These are phyloP conservation scores for Knoxdaviesia capensis DNA, from an alignment of 2,329 filamentous ascomycete species.

Conservation along the genomic window DNA sequence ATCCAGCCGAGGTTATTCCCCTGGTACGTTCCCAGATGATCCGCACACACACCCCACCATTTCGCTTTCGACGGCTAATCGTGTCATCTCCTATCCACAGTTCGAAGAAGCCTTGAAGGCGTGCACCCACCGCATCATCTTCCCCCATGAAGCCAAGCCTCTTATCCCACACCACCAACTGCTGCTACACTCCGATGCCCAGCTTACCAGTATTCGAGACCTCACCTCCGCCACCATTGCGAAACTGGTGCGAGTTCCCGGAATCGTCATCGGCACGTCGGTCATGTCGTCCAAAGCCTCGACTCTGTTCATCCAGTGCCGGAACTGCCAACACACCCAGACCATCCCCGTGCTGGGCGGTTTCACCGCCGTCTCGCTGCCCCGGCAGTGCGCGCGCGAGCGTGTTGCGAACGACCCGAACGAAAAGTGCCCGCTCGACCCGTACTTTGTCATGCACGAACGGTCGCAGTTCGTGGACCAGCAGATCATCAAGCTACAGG, in stretches of 20 bases:
- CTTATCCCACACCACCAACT: constrained; percentile 80
- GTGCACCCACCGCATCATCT: constrained; percentile 86
- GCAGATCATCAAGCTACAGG: constrained; percentile 93
- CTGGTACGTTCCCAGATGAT: constrained; percentile 35
- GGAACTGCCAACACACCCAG: constrained; percentile 58
- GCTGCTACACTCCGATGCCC: constrained; percentile 78
- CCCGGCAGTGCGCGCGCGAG: constrained; percentile 50
- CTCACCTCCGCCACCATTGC: constrained; percentile 85
- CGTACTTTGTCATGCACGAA: constrained; percentile 91
- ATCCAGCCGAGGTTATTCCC: constrained; percentile 83
- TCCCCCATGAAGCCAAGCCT: constrained; percentile 48
- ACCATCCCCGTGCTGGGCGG: constrained; percentile 59
- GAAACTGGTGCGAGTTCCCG: constrained; percentile 85
- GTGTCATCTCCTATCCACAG: constrained; percentile 20
- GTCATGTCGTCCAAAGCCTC: constrained; percentile 95
- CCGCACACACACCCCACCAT: neutral
- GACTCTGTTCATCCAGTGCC: constrained; percentile 66
- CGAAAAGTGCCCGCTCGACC: constrained; percentile 74
- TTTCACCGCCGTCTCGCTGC: constrained; percentile 72
- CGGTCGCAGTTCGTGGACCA: constrained; percentile 91
- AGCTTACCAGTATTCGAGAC: constrained; percentile 82
- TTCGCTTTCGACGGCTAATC: constrained; percentile 2
- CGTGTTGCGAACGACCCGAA: constrained; percentile 44
- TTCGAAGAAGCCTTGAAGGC: constrained; percentile 80
- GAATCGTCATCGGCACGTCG: constrained; percentile 92